A percentile compares a stretch with the other conserved stretches of the same genome.
phyloP scores from a whole-genome alignment of 768 basidiomycete genomes.

The Dictyophora rubrovolvata region DNA sequence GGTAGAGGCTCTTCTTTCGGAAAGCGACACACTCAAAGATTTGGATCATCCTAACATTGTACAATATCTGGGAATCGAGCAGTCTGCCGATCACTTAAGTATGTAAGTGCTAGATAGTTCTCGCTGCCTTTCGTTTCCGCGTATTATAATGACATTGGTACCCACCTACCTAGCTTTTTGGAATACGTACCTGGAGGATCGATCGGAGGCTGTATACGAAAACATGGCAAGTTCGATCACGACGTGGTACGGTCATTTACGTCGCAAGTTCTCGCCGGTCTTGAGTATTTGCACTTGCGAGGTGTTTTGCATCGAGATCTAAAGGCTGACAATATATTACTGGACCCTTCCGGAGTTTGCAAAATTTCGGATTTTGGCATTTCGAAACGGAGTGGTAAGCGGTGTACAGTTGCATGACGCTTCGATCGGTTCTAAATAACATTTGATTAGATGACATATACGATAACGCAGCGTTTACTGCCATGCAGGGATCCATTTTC shows the following conservation, averaged over 20 bases:
- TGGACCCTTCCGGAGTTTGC: constrained; percentile 84
- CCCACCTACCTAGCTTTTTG: constrained; percentile 58
- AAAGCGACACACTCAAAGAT: constrained; percentile 94
- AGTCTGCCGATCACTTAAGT: constrained; percentile 79
- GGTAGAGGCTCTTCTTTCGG: constrained; percentile 86
- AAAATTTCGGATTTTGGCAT: constrained; percentile 99
- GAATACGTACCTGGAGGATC: constrained; percentile 99
- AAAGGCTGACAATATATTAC: constrained; percentile 97
- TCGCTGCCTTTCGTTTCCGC: background rate
- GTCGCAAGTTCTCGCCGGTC: constrained; percentile 78
- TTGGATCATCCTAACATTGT: constrained; percentile 97
- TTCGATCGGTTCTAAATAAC: background rate
- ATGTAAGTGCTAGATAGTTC: constrained; percentile 49
- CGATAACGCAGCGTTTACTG: constrained; percentile 72
- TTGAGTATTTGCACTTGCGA: constrained; percentile 87
- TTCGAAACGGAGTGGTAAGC: constrained; percentile 68
- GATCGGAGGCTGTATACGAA: constrained; percentile 79
- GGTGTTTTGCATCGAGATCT: constrained; percentile 93
- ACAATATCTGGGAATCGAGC: constrained; percentile 91
- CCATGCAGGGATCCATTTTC: constrained; percentile 96
- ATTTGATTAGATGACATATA: constrained; percentile 58
- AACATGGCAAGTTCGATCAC: constrained; percentile 89
- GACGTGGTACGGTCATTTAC: constrained; percentile 90
- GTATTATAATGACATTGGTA: background rate
- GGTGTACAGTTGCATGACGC: background rate